Evolutionary conservation across 2,329 filamentous ascomycete genomes (phyloP), one percentile per base, ranked within the genome.

Genomic region (Leptoxyphium fumago): DNA sequence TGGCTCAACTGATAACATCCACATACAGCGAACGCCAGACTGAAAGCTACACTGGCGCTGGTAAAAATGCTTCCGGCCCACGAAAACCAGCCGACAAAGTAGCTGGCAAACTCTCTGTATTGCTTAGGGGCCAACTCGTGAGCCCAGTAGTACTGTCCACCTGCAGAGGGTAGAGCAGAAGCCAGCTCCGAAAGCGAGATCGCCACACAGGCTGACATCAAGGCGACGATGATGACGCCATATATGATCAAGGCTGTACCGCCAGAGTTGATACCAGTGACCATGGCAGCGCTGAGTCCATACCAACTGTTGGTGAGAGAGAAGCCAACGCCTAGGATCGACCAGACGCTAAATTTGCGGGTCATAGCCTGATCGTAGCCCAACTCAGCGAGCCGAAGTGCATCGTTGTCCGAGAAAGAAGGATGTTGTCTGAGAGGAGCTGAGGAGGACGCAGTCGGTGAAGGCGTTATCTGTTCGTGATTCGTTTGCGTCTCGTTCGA

Each of bases 41-140:
- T 66, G 40, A 74, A 53, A 2, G 69, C 67, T 14, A 73, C 69
- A 56, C 68, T 71, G 14, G 73, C 71, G 50, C 62, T 85, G 53
- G 88, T 87, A 47, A 80, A 84, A 61, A 85, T 80, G 64, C 87
- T 87, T 43, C 84, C 83, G 39, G 85, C 77, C 14, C 85, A 73
- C 58, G 83, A 87, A 13, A 56, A 65, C 82, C 82, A 87, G 46
- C 82, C 82, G 49, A 77, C 82, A 32, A 83, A 75, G 73, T 79
- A 86, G 36, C 77, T 77, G 10, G 74, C 57, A 0, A 68, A 52
- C 0, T 62, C 67, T 45, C 71, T 68, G 69, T 7, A 69, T 42
- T 61, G 62, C 45, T 55, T 58, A 0, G 59, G 59, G 13, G 80
- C 71, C 13, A 82, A 64, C 73, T 84, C 82, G 55, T 82, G 85